These are phyloP conservation scores for Fusarium sp. DNA, from an alignment of 2,329 filamentous ascomycete genomes.

Conservation along the genomic window DNA sequence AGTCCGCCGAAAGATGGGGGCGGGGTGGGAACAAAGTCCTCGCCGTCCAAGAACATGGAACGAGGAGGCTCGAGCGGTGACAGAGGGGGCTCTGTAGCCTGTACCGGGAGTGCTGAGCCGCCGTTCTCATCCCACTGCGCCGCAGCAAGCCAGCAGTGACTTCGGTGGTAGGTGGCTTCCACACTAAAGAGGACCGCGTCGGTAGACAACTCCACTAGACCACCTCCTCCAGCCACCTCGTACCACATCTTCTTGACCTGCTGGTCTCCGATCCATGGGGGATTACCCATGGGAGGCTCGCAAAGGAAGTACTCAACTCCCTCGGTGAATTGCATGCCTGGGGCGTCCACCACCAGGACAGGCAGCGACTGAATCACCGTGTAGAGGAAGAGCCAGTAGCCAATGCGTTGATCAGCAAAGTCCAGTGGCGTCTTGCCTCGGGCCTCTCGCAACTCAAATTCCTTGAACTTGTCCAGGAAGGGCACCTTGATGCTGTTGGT, in stretches of 20 bases:
- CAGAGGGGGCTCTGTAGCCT: slow-evolving; percentile 50
- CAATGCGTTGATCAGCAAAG: slow-evolving; percentile 76
- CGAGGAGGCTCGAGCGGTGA: slow-evolving; percentile 55
- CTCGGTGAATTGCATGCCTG: slow-evolving; percentile 74
- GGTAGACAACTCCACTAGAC: slow-evolving; percentile 68
- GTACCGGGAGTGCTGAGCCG: slow-evolving; percentile 38
- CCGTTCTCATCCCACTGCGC: slow-evolving; percentile 60
- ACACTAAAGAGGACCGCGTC: slow-evolving; percentile 72
- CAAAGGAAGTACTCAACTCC: slow-evolving; percentile 87
- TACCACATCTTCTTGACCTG: slow-evolving; percentile 79
- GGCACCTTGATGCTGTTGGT: slow-evolving; percentile 68
- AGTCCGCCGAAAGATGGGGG: slow-evolving; percentile 39
- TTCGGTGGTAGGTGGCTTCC: slow-evolving; percentile 70
- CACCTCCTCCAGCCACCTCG: slow-evolving; percentile 74
- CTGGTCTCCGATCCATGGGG: slow-evolving; percentile 78
- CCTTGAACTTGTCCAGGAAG: slow-evolving; percentile 77
- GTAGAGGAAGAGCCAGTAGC: slow-evolving; percentile 87
- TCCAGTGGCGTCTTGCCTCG: slow-evolving; percentile 74
- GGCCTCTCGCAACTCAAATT: slow-evolving; percentile 77
- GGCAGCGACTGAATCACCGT: slow-evolving; percentile 82
- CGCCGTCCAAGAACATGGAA: slow-evolving; percentile 49
- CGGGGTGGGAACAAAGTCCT: slow-evolving; percentile 42
- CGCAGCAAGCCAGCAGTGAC: slow-evolving; percentile 67
- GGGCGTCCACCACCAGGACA: slow-evolving; percentile 81
- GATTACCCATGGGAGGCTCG: slow-evolving; percentile 76